Evolutionary conservation across 441 rosid species (phyloP).

Genomic region (Populus hybrid): DNA sequence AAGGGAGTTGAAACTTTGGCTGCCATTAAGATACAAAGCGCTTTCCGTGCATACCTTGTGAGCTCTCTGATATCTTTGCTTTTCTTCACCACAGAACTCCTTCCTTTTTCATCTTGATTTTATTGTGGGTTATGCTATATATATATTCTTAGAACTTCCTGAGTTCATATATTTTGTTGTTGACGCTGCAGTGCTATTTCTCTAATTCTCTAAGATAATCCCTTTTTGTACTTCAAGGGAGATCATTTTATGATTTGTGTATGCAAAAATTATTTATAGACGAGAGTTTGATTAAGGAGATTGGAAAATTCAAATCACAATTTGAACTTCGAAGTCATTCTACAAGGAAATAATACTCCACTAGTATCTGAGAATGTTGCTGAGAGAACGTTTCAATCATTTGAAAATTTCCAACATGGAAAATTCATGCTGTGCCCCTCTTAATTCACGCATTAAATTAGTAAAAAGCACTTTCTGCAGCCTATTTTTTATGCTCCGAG

Average conservation of each 20-base stretch:
- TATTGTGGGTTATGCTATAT: background rate
- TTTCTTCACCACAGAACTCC: background rate
- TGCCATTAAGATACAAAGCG: slow-evolving; percentile 75
- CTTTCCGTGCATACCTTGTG: slow-evolving; percentile 79
- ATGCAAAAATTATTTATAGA: background rate
- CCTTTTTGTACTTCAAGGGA: background rate
- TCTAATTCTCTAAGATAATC: background rate
- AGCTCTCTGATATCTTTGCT: slow-evolving; percentile 24
- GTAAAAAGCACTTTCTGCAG: background rate
- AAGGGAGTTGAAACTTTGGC: slow-evolving; percentile 36
- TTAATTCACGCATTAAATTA: background rate
- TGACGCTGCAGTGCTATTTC: background rate
- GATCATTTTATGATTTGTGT: background rate
- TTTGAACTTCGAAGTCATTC: background rate
- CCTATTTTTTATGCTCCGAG: background rate
- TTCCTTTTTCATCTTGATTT: background rate
- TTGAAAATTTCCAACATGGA: background rate
- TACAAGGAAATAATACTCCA: background rate
- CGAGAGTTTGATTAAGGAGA: background rate
- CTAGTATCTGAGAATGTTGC: background rate
- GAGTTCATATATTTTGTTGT: background rate
- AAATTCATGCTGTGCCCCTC: background rate
- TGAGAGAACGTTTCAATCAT: background rate
- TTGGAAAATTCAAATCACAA: background rate
- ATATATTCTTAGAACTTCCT: background rate